Conservation (phyloP, 2,329 filamentous ascomycete species). For the Venturiaceae sp. region DNA sequence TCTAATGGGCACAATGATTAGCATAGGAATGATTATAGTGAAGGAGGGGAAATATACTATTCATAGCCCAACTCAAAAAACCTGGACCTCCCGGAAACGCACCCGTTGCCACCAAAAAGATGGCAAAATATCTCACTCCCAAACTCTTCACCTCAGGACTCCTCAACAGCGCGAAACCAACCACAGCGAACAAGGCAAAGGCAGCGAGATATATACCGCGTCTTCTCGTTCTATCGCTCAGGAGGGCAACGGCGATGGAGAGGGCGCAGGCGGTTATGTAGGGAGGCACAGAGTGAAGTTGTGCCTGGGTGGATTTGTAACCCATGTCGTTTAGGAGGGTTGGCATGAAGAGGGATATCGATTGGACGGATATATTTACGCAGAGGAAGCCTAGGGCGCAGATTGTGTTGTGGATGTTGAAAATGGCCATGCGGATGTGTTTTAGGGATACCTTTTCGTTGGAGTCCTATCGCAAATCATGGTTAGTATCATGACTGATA, state of each 20-base stretch:
- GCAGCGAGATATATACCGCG: constrained; percentile 26
- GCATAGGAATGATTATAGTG: neutral
- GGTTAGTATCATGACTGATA: constrained; percentile 1
- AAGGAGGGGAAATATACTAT: constrained; percentile 31
- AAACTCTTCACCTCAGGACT: constrained; percentile 24
- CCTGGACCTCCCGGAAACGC: constrained; percentile 50
- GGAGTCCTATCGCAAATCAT: constrained; percentile 14
- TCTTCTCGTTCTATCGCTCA: constrained; percentile 26
- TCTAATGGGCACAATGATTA: constrained; percentile 29
- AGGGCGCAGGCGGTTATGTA: constrained; percentile 26
- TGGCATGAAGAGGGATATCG: constrained; percentile 28
- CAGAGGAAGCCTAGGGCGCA: constrained; percentile 49
- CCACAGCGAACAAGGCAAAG: constrained; percentile 31
- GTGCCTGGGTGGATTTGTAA: constrained; percentile 26
- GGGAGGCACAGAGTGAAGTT: constrained; percentile 28
- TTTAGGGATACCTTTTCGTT: constrained; percentile 37
- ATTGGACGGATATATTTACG: constrained; percentile 51
- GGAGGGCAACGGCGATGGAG: constrained; percentile 24
- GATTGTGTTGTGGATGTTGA: constrained; percentile 50
- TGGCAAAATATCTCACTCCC: constrained; percentile 41
- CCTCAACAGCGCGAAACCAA: constrained; percentile 43
- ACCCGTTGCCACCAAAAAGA: constrained; percentile 46
- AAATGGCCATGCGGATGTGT: constrained; percentile 42
- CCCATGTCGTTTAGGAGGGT: constrained; percentile 27
- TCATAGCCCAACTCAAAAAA: constrained; percentile 49